Conservation (phyloP, 2,329 filamentous ascomycete species). For the Phaeosphaeriaceae sp. region DNA sequence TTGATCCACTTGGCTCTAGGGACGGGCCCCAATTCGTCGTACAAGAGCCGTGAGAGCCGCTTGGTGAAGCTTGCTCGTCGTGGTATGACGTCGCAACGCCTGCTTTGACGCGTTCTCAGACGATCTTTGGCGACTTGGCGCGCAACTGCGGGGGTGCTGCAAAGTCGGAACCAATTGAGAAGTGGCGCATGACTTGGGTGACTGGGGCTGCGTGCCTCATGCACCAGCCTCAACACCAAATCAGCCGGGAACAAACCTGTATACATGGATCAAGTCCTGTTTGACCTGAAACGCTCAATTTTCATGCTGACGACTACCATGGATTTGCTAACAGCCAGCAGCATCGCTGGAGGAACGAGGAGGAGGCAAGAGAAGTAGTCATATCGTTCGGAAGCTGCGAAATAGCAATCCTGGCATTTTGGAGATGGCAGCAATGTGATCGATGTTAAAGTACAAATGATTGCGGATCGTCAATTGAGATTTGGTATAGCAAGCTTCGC, state of each 20-base stretch:
- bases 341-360: too few relatives aligned
- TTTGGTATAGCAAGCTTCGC: neutral
- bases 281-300: neutral
- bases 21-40: constrained; percentile 18
- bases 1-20: constrained; percentile 22
- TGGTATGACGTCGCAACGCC: constrained; percentile 27
- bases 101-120: constrained; percentile 21
- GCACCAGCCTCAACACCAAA: constrained; percentile 14
- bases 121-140: constrained; percentile 21
- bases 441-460: too few relatives aligned
- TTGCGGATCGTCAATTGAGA: neutral
- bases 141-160: constrained; percentile 21
- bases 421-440: too few relatives aligned
- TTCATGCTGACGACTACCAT: too few relatives aligned
- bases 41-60: constrained; percentile 24
- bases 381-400: too few relatives aligned
- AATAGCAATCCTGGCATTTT: too few relatives aligned
- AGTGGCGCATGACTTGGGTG: constrained; percentile 6
- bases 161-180: constrained; percentile 6
- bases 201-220: constrained; percentile 2
- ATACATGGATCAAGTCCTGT: neutral
- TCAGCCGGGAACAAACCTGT: neutral
- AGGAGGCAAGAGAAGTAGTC: too few relatives aligned
- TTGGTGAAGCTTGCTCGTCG: constrained; percentile 19
- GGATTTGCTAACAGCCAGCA: too few relatives aligned